Conservation (phyloP, 2,329 filamentous ascomycete genomes). For the Atkinsonella texensis region DNA sequence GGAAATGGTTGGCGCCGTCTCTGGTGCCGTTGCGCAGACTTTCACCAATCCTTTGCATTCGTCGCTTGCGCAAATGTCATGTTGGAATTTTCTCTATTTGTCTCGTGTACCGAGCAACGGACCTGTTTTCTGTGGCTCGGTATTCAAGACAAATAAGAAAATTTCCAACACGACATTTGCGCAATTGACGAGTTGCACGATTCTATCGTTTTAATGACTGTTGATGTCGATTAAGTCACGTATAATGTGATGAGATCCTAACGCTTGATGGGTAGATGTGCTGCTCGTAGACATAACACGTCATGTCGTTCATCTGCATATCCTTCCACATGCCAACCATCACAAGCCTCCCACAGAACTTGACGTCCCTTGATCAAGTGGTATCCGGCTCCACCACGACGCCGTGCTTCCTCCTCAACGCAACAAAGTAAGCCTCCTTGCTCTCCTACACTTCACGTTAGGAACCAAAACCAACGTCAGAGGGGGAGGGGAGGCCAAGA, state of each 20-base stretch:
- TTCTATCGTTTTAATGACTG: not conserved
- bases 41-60: slow-evolving; percentile 93
- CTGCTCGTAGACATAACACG: slow-evolving; percentile 9
- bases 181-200: not conserved
- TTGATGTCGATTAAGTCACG: not conserved
- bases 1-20: slow-evolving; percentile 87
- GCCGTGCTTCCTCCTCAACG: slow-evolving; percentile 50
- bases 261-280: not conserved
- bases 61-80: no score
- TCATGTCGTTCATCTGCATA: not conserved
- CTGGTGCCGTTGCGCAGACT: slow-evolving; percentile 92
- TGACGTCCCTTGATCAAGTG: not conserved
- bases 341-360: not conserved
- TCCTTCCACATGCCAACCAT: no score
- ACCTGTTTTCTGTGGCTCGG: slow-evolving; percentile 23
- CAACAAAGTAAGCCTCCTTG: slow-evolving; percentile 79
- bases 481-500: not conserved
- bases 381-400: slow-evolving; percentile 15
- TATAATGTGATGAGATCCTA: not conserved
- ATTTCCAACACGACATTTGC: slow-evolving; percentile 21
- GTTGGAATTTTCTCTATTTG: no score
- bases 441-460: slow-evolving; percentile 21
- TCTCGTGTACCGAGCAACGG: no score
- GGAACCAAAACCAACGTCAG: not conserved
- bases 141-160: slow-evolving; percentile 27